Evolutionary conservation across 371 early-diverging fungal species (phyloP).

Genomic region (Mucor piriformis): DNA sequence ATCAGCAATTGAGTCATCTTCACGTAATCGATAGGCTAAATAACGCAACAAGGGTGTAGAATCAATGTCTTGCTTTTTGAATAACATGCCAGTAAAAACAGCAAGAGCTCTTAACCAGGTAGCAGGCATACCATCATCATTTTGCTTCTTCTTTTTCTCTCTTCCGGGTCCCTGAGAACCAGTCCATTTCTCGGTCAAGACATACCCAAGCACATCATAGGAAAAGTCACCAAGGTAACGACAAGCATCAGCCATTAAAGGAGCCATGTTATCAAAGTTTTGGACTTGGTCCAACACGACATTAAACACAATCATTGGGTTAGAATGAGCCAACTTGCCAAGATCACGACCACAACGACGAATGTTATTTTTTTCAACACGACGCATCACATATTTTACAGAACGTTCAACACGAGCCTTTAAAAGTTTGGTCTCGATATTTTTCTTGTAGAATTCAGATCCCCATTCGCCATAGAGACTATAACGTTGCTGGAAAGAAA

Average conservation of each 20-base stretch:
- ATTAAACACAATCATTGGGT: slow-evolving; percentile 80
- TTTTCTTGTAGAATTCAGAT: slow-evolving; percentile 56
- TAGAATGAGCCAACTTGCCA: slow-evolving; percentile 80
- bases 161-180: slow-evolving; percentile 53
- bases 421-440: slow-evolving; percentile 48
- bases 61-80: slow-evolving; percentile 72
- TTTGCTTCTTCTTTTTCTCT: slow-evolving; percentile 48
- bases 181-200: slow-evolving; percentile 71
- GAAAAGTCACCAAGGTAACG: slow-evolving; percentile 83
- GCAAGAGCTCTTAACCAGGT: slow-evolving; percentile 67
- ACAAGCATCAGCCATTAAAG: slow-evolving; percentile 83
- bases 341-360: slow-evolving; percentile 82
- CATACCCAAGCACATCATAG: slow-evolving; percentile 81
- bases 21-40: slow-evolving; percentile 63
- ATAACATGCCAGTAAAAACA: slow-evolving; percentile 73
- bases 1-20: slow-evolving; percentile 52
- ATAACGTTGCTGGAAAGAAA: slow-evolving; percentile 70
- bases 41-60: slow-evolving; percentile 68
- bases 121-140: slow-evolving; percentile 60
- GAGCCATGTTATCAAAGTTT: slow-evolving; percentile 85
- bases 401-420: slow-evolving; percentile 63
- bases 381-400: slow-evolving; percentile 68
- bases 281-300: slow-evolving; percentile 80
- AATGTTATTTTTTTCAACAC: slow-evolving; percentile 82
- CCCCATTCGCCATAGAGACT: slow-evolving; percentile 87